Evolutionary conservation across 108 stramenopile species (phyloP).

Genomic region (Parietichytrium sp.): DNA sequence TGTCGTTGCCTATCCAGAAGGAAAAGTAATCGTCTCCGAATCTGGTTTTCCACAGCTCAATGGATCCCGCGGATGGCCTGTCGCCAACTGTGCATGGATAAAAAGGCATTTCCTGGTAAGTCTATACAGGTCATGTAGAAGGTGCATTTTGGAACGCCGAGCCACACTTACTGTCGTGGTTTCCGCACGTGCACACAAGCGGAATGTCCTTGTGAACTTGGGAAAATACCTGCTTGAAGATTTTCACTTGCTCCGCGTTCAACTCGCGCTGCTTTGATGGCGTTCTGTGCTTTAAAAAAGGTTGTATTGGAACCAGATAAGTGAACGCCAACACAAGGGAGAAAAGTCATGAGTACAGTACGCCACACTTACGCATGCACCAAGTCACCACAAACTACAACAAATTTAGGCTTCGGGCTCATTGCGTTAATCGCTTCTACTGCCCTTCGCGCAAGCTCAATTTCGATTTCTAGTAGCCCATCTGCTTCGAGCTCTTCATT

Average conservation of each 20-base stretch:
- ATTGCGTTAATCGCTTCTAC: neutral
- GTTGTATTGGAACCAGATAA: too few species aligned
- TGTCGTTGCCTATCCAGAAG: neutral
- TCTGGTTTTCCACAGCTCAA: conserved; percentile 58
- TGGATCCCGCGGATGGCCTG: conserved; percentile 63
- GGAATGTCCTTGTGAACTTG: conserved; percentile 68
- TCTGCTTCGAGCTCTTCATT: neutral
- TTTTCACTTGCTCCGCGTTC: conserved; percentile 64
- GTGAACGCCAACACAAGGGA: too few species aligned
- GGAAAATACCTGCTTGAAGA: conserved; percentile 63
- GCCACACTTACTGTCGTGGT: too few species aligned
- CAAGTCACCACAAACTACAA: conserved; percentile 16
- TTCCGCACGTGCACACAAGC: conserved; percentile 76
- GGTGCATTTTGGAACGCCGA: too few species aligned
- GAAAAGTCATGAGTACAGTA: too few species aligned
- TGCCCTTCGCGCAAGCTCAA: conserved; percentile 15
- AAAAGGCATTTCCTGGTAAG: too few species aligned
- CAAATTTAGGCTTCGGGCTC: neutral
- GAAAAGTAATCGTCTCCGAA: conserved; percentile 57
- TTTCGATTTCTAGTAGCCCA: neutral
- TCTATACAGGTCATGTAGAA: too few species aligned
- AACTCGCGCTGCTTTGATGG: conserved; percentile 57
- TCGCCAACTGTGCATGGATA: too few species aligned
- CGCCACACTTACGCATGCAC: neutral
- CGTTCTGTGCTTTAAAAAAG: too few species aligned